phyloP scores from a whole-genome alignment of 306 rosid genomes.

The Cucumis sativus region Cucumber_9930_V3 NC_026659.2:28412001-28412500 shows the following conservation, averaged over 20 bases:
- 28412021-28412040: neutral
- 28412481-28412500: constrained; percentile 60
- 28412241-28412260: constrained; percentile 3
- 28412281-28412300: neutral
- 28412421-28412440: neutral
- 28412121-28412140: constrained; percentile 65
- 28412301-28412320: neutral
- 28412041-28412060: neutral
- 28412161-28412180: constrained; percentile 44
- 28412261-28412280: neutral
- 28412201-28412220: constrained; percentile 83
- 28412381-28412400: neutral
- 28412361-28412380: neutral
- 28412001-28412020: neutral
- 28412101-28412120: constrained; percentile 89
- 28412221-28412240: constrained; percentile 12
- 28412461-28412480: constrained; percentile 75
- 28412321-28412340: neutral
- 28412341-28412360: neutral
- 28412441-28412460: neutral
- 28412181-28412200: constrained; percentile 81
- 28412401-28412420: neutral
- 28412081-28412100: constrained; percentile 67
- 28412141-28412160: constrained; percentile 50
- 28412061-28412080: constrained; percentile 37